Conservation (phyloP, 2,329 filamentous ascomycete species). For the Fusarium sp. region DNA sequence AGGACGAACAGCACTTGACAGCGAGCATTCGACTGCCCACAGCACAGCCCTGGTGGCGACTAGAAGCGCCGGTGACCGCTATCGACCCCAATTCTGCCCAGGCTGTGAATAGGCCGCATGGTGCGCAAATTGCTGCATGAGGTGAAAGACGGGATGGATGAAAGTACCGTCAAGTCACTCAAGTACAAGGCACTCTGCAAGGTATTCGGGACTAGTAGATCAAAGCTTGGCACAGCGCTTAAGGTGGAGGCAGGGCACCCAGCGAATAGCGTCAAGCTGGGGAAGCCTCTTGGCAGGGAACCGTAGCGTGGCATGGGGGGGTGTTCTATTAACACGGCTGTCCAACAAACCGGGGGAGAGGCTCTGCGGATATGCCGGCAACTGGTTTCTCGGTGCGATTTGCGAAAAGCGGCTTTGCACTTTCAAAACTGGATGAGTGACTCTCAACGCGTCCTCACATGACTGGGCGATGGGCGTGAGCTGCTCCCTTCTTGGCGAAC, state of each 20-base stretch:
- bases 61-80: background rate
- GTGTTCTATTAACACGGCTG: background rate
- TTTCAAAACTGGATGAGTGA: background rate
- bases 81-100: background rate
- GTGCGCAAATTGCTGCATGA: conserved; percentile 1
- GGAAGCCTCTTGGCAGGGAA: background rate
- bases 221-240: background rate
- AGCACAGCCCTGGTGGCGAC: conserved; percentile 3
- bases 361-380: conserved; percentile 6
- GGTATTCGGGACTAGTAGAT: background rate
- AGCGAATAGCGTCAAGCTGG: background rate
- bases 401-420: background rate
- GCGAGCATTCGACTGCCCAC: background rate
- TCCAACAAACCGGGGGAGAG: background rate
- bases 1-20: background rate
- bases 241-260: background rate
- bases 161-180: conserved; percentile 1
- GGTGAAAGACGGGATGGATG: background rate
- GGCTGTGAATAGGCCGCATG: conserved; percentile 1
- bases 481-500: background rate
- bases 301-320: background rate
- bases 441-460: conserved; percentile 1
- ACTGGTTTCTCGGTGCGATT: background rate
- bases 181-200: conserved; percentile 6
- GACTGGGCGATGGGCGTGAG: background rate